Conservation (phyloP, 1,284 basidiomycete genomes). For the Pseudozyma tsukubaensis region DNA sequence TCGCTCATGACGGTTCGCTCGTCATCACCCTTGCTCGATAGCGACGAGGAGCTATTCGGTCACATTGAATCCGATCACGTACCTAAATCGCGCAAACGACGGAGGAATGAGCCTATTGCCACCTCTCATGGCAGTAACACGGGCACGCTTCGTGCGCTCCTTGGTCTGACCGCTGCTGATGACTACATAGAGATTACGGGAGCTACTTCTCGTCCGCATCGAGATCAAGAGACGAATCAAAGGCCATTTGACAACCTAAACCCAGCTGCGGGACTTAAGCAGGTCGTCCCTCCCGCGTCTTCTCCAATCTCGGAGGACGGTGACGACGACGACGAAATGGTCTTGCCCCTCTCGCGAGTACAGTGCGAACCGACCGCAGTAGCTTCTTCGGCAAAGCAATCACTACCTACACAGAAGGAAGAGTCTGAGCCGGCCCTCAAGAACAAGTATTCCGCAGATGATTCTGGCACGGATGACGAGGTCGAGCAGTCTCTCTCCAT, state of each 20-base stretch:
- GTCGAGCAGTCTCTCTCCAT: constrained; percentile 18
- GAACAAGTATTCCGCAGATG: background rate
- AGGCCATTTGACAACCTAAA: background rate
- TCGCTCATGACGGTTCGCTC: background rate
- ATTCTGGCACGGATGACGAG: constrained; percentile 25
- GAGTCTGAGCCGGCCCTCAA: background rate
- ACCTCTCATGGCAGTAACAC: background rate
- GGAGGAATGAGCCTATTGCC: background rate
- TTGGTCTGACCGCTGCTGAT: constrained; percentile 34
- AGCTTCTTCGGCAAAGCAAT: background rate
- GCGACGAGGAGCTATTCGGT: constrained; percentile 15
- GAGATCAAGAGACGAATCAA: background rate
- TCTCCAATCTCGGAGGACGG: constrained; percentile 20
- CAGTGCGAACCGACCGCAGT: constrained; percentile 1
- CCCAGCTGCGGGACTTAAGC: background rate
- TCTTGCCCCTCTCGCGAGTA: constrained; percentile 13
- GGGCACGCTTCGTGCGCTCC: constrained; percentile 21
- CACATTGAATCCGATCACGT: background rate
- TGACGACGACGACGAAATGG: constrained; percentile 15
- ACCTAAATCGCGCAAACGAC: constrained; percentile 15
- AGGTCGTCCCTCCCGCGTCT: background rate
- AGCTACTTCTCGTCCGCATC: background rate
- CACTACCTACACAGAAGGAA: background rate
- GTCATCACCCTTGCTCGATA: constrained; percentile 7
- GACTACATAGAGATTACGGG: constrained; percentile 35